A percentile compares a stretch with the other conserved stretches of the same genome.
Evolutionary conservation across 169 alveolate species (phyloP).

Genomic region (Eimeria mitis): DNA sequence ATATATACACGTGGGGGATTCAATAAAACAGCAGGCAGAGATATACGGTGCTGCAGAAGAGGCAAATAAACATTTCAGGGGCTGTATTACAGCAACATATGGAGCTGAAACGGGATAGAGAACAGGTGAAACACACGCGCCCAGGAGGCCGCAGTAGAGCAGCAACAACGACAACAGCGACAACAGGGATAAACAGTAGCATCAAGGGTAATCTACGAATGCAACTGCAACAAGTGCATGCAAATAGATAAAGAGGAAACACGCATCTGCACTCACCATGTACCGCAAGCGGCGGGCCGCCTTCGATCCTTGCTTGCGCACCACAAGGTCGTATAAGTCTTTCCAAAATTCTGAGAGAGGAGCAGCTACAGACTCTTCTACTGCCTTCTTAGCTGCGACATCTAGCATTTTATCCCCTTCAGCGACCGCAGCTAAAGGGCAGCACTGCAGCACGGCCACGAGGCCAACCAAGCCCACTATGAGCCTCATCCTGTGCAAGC

Average conservation of each 20-base stretch:
- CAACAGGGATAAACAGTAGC: too few relatives aligned
- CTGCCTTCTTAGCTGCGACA: neutral
- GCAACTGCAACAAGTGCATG: neutral
- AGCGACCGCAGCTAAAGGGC: neutral
- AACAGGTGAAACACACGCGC: too few relatives aligned
- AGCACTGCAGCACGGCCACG: slow-evolving; percentile 11
- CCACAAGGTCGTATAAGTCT: neutral
- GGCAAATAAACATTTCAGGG: too few relatives aligned
- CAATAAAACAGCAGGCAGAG: too few relatives aligned
- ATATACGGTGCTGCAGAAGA: too few relatives aligned
- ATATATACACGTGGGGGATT: too few relatives aligned
- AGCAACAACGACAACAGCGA: too few relatives aligned
- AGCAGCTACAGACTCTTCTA: neutral
- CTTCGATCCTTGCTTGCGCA: neutral
- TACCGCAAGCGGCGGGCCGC: neutral
- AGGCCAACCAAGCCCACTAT: neutral
- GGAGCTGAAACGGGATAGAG: too few relatives aligned
- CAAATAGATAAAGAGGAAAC: neutral
- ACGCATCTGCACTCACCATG: neutral
- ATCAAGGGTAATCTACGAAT: too few relatives aligned
- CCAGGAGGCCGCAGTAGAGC: too few relatives aligned
- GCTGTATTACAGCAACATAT: too few relatives aligned
- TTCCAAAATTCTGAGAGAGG: neutral
- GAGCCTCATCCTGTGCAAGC: slow-evolving; percentile 6
- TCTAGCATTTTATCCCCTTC: neutral